A percentile compares a stretch with the other conserved stretches of the same genome.
Evolutionary conservation across 495 filamentous ascomycete species (phyloP).

Genomic region (Neurospora pannonica): DNA sequence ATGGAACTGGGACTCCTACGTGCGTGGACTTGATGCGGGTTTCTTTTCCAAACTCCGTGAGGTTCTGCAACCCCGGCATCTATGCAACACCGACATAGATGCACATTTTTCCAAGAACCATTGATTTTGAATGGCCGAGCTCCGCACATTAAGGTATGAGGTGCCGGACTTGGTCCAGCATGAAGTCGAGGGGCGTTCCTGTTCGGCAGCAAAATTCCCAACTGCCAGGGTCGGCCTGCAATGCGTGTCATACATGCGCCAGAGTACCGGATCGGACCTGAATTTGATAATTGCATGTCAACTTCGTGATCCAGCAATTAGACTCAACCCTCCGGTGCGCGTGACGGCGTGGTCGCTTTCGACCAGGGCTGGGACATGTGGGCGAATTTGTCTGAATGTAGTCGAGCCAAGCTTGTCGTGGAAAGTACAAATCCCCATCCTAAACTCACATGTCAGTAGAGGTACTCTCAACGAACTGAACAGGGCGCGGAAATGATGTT

Average conservation of each 20-base stretch:
- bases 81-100: background rate
- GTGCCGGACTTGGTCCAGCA: background rate
- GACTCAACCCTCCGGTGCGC: background rate
- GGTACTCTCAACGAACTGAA: background rate
- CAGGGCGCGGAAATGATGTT: too few relatives aligned
- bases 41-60: accelerated
- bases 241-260: background rate
- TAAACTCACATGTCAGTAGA: background rate
- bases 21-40: background rate
- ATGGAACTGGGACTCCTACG: background rate
- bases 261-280: background rate
- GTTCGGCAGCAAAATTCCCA: background rate
- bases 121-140: background rate
- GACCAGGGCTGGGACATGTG: background rate
- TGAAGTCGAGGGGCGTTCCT: background rate
- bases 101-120: background rate
- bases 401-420: background rate
- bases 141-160: background rate
- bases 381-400: background rate
- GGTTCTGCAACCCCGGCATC: background rate
- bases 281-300: background rate
- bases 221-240: background rate
- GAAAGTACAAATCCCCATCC: background rate
- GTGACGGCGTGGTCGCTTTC: background rate
- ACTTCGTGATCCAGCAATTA: background rate